These are phyloP conservation scores for Ophiostoma triangulosporum DNA, from an alignment of 2,329 filamentous ascomycete genomes.

Conservation along the genomic window DNA sequence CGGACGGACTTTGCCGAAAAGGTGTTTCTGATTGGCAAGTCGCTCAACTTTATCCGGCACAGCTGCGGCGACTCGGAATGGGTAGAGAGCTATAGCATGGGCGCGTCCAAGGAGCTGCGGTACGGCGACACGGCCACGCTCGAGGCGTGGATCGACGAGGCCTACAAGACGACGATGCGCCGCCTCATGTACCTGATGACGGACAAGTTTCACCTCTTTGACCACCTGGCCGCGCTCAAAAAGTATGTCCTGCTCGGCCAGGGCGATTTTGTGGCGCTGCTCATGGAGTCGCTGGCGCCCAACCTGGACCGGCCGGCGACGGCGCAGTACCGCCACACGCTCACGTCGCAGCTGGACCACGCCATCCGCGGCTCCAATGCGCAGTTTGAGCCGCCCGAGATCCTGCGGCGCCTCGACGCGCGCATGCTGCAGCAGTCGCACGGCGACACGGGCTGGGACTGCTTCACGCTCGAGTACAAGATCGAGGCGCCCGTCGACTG, in stretches of 20 bases:
- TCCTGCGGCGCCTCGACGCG: slow-evolving; percentile 83
- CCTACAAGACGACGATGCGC: slow-evolving; percentile 96
- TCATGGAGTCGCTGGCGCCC: slow-evolving; percentile 91
- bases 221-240: slow-evolving; percentile 83
- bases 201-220: slow-evolving; percentile 86
- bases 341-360: slow-evolving; percentile 96
- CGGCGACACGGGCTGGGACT: slow-evolving; percentile 97
- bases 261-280: slow-evolving; percentile 88
- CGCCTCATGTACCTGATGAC: slow-evolving; percentile 88
- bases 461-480: slow-evolving; percentile 97
- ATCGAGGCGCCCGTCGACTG: slow-evolving; percentile 94
- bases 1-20: slow-evolving; percentile 90
- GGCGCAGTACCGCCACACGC: slow-evolving; percentile 87
- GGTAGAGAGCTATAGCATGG: slow-evolving; percentile 92
- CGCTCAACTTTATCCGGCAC: slow-evolving; percentile 93
- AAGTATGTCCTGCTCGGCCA: slow-evolving; percentile 90
- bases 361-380: slow-evolving; percentile 95
- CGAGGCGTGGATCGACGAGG: slow-evolving; percentile 87
- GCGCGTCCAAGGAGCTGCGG: slow-evolving; percentile 75
- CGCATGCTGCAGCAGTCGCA: slow-evolving; percentile 94
- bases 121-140: slow-evolving; percentile 90
- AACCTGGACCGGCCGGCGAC: slow-evolving; percentile 94
- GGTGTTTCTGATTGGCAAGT: slow-evolving; percentile 94
- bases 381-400: slow-evolving; percentile 85
- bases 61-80: slow-evolving; percentile 87